Evolutionary conservation across 352 stramenopile species (phyloP).

Genomic region (Phytophthora macrochlamydospora): DNA sequence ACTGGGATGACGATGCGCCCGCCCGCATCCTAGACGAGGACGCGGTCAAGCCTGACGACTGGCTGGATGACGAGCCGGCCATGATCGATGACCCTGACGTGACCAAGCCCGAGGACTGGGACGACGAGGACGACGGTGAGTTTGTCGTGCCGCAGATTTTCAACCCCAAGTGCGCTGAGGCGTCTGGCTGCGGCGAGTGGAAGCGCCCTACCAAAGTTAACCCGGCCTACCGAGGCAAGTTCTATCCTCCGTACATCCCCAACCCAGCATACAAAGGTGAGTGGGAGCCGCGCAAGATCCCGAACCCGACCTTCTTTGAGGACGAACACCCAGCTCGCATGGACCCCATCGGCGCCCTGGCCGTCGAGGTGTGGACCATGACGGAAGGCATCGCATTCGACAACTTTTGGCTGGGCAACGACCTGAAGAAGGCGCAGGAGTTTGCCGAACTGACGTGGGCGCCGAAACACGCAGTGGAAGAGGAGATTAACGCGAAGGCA

Average conservation of each 20-base stretch:
- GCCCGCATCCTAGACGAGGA: slow-evolving; percentile 84
- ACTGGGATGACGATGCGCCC: slow-evolving; percentile 94
- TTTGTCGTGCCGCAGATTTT: slow-evolving; percentile 89
- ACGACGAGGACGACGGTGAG: slow-evolving; percentile 93
- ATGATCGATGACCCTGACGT: slow-evolving; percentile 85
- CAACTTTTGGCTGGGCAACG: slow-evolving; percentile 92
- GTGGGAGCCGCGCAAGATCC: slow-evolving; percentile 90
- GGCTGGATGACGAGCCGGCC: slow-evolving; percentile 85
- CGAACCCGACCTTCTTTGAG: slow-evolving; percentile 91
- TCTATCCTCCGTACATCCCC: slow-evolving; percentile 86
- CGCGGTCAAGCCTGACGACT: slow-evolving; percentile 89
- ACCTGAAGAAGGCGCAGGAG: slow-evolving; percentile 74
- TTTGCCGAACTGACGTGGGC: slow-evolving; percentile 82
- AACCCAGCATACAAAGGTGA: slow-evolving; percentile 94
- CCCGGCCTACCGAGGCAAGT: slow-evolving; percentile 94
- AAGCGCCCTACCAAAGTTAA: slow-evolving; percentile 87
- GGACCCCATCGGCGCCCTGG: slow-evolving; percentile 87
- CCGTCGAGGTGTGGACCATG: slow-evolving; percentile 93
- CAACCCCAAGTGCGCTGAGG: slow-evolving; percentile 88
- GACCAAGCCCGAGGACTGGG: slow-evolving; percentile 92
- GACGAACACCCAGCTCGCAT: slow-evolving; percentile 80
- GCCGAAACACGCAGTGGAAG: slow-evolving; percentile 75
- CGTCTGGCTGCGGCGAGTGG: slow-evolving; percentile 93
- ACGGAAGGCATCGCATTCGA: slow-evolving; percentile 91
- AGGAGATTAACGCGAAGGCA: slow-evolving; percentile 55